Percentiles rank a stretch among this genome's conserved stretches.
phyloP scores from a whole-genome alignment of 2,329 filamentous ascomycete species.

The Aquanectria penicillioides region DNA sequence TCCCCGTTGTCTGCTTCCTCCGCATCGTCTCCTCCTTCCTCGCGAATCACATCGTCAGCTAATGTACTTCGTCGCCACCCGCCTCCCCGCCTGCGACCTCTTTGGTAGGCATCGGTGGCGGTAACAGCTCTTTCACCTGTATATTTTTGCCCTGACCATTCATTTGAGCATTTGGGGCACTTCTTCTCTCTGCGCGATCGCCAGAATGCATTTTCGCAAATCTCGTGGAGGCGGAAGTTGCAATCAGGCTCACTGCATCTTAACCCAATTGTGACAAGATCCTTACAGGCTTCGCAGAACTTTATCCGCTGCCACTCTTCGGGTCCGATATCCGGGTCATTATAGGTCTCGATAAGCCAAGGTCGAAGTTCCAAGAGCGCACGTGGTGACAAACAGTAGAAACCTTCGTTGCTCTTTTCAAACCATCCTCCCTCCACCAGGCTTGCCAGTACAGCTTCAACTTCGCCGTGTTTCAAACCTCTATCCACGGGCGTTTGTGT shows the following conservation, averaged over 20 bases:
- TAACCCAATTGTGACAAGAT: slow-evolving; percentile 87
- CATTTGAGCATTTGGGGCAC: slow-evolving; percentile 70
- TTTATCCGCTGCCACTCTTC: slow-evolving; percentile 81
- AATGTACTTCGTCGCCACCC: slow-evolving; percentile 45
- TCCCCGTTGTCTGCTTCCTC: slow-evolving; percentile 38
- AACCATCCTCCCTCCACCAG: slow-evolving; percentile 88
- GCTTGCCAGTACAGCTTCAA: slow-evolving; percentile 74
- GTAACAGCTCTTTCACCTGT: slow-evolving; percentile 69
- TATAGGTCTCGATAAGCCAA: slow-evolving; percentile 91
- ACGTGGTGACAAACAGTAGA: slow-evolving; percentile 80
- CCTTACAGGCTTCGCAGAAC: slow-evolving; percentile 86
- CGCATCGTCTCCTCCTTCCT: slow-evolving; percentile 38
- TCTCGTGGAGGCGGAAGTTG: slow-evolving; percentile 76
- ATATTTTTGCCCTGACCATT: slow-evolving; percentile 61
- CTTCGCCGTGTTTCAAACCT: slow-evolving; percentile 79
- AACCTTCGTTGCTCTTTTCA: slow-evolving; percentile 75
- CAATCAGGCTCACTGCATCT: slow-evolving; percentile 78
- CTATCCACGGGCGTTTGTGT: slow-evolving; percentile 53
- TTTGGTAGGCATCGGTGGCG: slow-evolving; percentile 60
- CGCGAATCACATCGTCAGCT: slow-evolving; percentile 47
- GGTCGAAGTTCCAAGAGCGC: slow-evolving; percentile 84
- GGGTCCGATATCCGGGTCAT: slow-evolving; percentile 72
- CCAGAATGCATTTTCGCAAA: slow-evolving; percentile 80
- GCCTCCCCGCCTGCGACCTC: slow-evolving; percentile 50
- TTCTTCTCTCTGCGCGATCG: slow-evolving; percentile 67